These are phyloP conservation scores for Saccharomycopsis sp. DNA, from an alignment of 805 yeast genomes.

Conservation along the genomic window DNA sequence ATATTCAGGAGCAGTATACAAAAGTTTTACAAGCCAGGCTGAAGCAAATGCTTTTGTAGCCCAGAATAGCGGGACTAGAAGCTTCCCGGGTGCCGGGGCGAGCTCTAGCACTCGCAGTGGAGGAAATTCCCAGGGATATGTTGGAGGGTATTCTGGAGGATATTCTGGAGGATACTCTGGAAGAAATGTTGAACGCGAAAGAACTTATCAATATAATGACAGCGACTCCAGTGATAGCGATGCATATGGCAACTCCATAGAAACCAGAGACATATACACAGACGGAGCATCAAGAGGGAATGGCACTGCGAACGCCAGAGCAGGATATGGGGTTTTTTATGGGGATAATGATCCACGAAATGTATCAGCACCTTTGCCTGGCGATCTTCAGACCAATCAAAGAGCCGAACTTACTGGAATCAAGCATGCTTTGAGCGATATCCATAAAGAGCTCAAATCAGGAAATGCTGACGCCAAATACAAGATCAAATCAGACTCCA, in stretches of 20 bases:
- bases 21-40: constrained; percentile 40
- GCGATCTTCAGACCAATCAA: constrained; percentile 60
- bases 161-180: not conserved
- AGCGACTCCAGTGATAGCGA: not conserved
- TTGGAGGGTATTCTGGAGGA: not conserved
- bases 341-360: constrained; percentile 51
- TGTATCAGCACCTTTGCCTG: constrained; percentile 44
- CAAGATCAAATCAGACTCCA: constrained; percentile 62
- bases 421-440: constrained; percentile 42
- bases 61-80: not conserved
- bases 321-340: constrained; percentile 75
- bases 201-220: too few relatives aligned
- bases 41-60: constrained; percentile 45
- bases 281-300: constrained; percentile 75
- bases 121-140: not conserved
- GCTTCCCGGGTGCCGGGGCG: not conserved
- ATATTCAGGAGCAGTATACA: constrained; percentile 47
- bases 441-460: constrained; percentile 26
- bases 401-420: constrained; percentile 75
- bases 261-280: constrained; percentile 41
- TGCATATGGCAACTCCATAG: too few relatives aligned
- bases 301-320: constrained; percentile 38
- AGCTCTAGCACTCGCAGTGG: not conserved
- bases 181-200: too few relatives aligned
- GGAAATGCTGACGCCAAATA: constrained; percentile 27